These are phyloP conservation scores for Zea luxurians DNA, from an alignment of 176 grass and related monocot genomes.

Conservation along the genomic window DNA sequence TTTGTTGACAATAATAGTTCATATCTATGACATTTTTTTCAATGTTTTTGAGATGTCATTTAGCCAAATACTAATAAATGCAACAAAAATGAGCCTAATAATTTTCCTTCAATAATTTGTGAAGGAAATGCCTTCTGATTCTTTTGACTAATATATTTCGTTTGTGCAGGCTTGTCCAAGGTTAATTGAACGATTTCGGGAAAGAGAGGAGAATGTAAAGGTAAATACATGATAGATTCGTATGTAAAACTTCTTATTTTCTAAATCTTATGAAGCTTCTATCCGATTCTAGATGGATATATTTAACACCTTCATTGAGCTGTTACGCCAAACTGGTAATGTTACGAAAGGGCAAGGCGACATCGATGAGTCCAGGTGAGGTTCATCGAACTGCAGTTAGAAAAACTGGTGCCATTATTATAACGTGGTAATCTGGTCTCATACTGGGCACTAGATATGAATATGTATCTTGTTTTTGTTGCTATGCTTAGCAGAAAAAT, in stretches of 20 bases:
- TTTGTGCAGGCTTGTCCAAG: conserved; percentile 86
- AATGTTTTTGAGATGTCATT: not conserved
- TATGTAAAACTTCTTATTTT: conserved; percentile 6
- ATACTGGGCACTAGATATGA: not conserved
- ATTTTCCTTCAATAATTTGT: conserved; percentile 8
- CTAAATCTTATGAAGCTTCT: conserved; percentile 48
- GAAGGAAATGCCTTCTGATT: not conserved
- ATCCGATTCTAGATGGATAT: conserved; percentile 84
- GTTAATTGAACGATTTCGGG: conserved; percentile 90
- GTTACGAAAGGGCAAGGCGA: conserved; percentile 85
- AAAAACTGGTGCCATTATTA: not conserved
- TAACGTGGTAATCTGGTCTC: not conserved
- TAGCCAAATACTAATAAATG: not conserved
- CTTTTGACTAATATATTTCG: conserved; percentile 12
- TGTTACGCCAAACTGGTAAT: conserved; percentile 95
- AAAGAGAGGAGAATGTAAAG: conserved; percentile 99
- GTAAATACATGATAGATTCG: conserved; percentile 41
- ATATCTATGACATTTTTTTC: not conserved
- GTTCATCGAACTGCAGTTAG: not conserved
- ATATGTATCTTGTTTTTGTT: not conserved
- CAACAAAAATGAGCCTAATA: not conserved
- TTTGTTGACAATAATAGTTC: conserved; percentile 24
- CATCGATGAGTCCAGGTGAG: conserved; percentile 87
- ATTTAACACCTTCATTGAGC: conserved; percentile 95
- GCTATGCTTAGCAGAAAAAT: not conserved